Conservation (phyloP, 2,329 filamentous ascomycete genomes). For the Akanthomyces lecanii region DNA sequence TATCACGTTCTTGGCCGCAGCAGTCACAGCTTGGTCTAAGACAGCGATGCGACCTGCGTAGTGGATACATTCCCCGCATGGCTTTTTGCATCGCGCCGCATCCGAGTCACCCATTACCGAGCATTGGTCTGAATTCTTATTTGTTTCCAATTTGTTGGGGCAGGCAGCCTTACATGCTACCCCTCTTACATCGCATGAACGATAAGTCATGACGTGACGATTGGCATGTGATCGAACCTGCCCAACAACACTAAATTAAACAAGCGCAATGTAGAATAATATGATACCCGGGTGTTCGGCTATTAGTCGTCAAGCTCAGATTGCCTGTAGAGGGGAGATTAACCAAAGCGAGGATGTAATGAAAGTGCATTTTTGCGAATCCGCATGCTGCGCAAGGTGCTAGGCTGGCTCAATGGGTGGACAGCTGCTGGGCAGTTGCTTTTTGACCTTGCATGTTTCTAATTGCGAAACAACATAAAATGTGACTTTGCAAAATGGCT, state of each 20-base stretch:
- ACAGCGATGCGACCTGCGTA: not conserved
- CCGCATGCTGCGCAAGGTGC: too few species aligned
- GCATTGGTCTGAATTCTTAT: not conserved
- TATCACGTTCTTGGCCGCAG: not conserved
- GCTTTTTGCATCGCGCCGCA: constrained; percentile 7
- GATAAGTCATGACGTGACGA: not conserved
- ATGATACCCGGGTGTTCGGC: too few species aligned
- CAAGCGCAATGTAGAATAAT: not conserved
- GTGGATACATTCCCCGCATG: constrained; percentile 1
- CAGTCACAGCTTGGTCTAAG: not conserved
- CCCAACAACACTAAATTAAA: not conserved
- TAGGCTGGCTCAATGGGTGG: too few species aligned
- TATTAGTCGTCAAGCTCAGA: too few species aligned
- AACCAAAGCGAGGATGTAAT: too few species aligned
- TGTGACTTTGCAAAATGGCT: too few species aligned
- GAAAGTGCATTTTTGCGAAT: too few species aligned
- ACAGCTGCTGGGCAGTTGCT: too few species aligned
- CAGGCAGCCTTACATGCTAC: not conserved
- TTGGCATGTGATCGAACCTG: not conserved
- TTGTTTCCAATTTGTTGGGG: not conserved
- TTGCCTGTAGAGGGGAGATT: too few species aligned
- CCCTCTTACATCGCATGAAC: not conserved
- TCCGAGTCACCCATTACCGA: constrained; percentile 10
- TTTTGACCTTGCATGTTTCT: too few species aligned
- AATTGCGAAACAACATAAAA: too few species aligned